These are phyloP conservation scores for Sporothrix brunneoviolacea DNA, from an alignment of 2,329 filamentous ascomycete genomes.

Conservation along the genomic window DNA sequence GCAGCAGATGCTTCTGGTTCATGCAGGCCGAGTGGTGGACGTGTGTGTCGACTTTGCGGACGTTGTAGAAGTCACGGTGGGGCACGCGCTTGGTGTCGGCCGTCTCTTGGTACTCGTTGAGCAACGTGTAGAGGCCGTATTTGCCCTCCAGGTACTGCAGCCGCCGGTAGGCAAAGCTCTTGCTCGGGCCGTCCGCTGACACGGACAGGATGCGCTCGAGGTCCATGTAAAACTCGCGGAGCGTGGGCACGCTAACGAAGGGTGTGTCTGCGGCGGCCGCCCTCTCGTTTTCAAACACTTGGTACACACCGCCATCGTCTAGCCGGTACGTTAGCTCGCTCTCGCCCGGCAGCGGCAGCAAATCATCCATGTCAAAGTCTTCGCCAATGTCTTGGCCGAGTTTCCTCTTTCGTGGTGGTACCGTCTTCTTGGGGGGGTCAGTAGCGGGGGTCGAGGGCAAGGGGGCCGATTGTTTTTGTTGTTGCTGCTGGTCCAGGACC, in stretches of 20 bases:
- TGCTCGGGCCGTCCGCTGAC: conserved; percentile 93
- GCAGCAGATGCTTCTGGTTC: conserved; percentile 97
- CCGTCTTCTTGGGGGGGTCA: conserved; percentile 18
- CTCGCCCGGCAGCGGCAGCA: conserved; percentile 64
- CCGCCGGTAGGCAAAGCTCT: conserved; percentile 92
- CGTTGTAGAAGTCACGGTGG: conserved; percentile 98
- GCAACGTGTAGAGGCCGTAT: conserved; percentile 85
- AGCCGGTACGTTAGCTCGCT: conserved; percentile 70
- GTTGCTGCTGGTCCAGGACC: conserved; percentile 29
- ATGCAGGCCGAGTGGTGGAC: conserved; percentile 99
- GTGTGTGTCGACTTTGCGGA: conserved; percentile 96
- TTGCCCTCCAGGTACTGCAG: conserved; percentile 95
- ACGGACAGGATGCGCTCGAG: conserved; percentile 78
- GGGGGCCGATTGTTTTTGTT: conserved; percentile 11
- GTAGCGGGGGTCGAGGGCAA: not conserved
- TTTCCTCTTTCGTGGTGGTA: conserved; percentile 60
- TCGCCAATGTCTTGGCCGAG: conserved; percentile 85
- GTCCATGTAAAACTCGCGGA: conserved; percentile 94
- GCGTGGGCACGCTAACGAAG: conserved; percentile 76
- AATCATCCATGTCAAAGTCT: conserved; percentile 78
- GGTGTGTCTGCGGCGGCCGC: conserved; percentile 59
- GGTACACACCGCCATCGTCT: conserved; percentile 81
- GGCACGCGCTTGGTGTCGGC: conserved; percentile 97
- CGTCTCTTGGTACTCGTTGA: conserved; percentile 97
- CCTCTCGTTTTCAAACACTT: conserved; percentile 71